A percentile compares a stretch with the other conserved stretches of the same genome.
Conservation (phyloP, 805 yeast species). For the Candida maltosa region DNA sequence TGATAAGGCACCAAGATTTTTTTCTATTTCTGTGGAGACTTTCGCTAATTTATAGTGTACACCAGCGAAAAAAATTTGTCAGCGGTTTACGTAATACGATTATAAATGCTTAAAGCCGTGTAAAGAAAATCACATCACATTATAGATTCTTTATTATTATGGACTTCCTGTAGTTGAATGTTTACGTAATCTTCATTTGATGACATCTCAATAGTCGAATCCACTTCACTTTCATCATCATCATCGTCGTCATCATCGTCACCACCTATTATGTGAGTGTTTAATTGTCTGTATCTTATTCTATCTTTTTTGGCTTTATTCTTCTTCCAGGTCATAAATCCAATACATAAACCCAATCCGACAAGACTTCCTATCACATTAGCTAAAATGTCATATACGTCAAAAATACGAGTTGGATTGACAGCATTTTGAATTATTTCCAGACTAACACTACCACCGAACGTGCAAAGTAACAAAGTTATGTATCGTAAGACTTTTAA, state of each 20-base stretch:
- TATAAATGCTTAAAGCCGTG: too few species aligned
- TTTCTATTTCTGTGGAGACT: too few species aligned
- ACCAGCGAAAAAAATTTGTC: too few species aligned
- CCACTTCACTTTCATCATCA: neutral
- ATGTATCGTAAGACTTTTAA: conserved; percentile 27
- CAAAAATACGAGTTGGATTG: conserved; percentile 48
- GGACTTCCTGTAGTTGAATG: conserved; percentile 14
- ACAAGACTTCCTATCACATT: conserved; percentile 30
- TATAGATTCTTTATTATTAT: neutral
- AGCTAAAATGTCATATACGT: conserved; percentile 40
- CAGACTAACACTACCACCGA: conserved; percentile 46
- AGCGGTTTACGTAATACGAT: too few species aligned
- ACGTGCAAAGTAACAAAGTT: conserved; percentile 43
- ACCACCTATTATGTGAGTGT: neutral
- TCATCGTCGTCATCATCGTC: conserved; percentile 2
- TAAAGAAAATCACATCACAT: too few species aligned
- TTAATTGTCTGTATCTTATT: neutral
- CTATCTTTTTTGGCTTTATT: conserved; percentile 1
- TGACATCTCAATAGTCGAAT: neutral
- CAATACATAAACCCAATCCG: conserved; percentile 15
- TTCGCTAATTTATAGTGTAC: too few species aligned
- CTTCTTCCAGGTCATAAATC: neutral
- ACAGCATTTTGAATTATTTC: conserved; percentile 48
- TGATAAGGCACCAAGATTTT: too few species aligned
- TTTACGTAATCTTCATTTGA: conserved; percentile 12